Conservation (phyloP, 169 alveolate species). For the Babesia bovis region DNA sequence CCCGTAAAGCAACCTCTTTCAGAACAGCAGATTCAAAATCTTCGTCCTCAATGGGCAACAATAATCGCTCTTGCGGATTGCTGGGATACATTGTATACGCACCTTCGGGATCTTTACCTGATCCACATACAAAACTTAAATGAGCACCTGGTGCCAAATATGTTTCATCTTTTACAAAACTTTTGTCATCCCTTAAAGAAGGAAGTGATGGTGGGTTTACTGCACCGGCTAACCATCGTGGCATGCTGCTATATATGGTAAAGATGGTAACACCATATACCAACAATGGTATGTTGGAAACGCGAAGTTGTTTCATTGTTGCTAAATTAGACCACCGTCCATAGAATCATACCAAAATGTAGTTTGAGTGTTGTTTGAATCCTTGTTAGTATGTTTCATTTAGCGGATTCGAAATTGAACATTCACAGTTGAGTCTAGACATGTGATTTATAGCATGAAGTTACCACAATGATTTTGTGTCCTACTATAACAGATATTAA, state of each 20-base stretch:
- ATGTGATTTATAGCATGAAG: background rate
- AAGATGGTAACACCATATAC: background rate
- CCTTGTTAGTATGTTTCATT: no score
- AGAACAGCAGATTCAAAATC: background rate
- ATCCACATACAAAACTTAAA: background rate
- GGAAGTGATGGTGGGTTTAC: no score
- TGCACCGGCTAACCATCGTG: no score
- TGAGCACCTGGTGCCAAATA: no score
- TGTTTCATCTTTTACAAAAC: no score
- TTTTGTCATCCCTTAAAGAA: no score
- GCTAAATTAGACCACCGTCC: background rate
- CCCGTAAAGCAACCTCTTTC: background rate
- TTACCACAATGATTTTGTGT: background rate
- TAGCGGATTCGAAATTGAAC: background rate
- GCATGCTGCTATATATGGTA: background rate
- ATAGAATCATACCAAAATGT: background rate
- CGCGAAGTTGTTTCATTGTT: background rate
- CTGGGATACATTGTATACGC: constrained; percentile 7
- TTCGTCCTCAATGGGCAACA: background rate
- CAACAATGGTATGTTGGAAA: background rate
- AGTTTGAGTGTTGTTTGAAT: no score
- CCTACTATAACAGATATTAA: background rate
- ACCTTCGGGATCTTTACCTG: background rate
- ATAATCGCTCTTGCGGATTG: background rate
- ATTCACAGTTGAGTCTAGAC: background rate